Percentiles rank a stretch among this genome's conserved stretches.
Evolutionary conservation across 139 green algal genomes (phyloP).

Genomic region (Coelastrella sp.): DNA sequence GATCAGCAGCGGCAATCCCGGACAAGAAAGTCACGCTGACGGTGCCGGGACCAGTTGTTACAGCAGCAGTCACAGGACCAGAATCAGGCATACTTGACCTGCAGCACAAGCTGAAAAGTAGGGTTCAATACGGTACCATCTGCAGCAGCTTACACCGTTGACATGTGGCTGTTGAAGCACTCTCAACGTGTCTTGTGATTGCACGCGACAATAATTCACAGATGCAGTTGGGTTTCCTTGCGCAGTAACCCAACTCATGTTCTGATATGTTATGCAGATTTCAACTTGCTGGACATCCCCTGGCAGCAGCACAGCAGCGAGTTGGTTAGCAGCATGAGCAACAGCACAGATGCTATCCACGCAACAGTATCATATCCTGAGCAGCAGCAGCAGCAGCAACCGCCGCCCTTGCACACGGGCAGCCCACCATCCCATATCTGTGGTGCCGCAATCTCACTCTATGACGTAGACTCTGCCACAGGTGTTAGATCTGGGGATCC

Average conservation of each 20-base stretch:
- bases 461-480: slow-evolving; percentile 50
- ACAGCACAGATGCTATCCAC: background rate
- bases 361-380: background rate
- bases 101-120: background rate
- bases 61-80: background rate
- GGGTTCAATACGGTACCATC: background rate
- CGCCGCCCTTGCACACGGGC: background rate
- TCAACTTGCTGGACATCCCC: too few species aligned
- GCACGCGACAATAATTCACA: too few species aligned
- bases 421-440: too few species aligned
- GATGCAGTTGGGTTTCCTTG: too few species aligned
- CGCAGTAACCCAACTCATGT: too few species aligned
- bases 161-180: background rate
- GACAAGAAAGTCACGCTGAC: background rate
- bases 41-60: background rate
- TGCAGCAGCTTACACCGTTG: background rate
- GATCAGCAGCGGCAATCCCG: background rate
- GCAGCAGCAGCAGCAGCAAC: slow-evolving; percentile 7
- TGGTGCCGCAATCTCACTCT: slow-evolving; percentile 58
- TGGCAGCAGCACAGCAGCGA: background rate
- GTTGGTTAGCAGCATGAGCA: background rate
- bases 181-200: too few species aligned
- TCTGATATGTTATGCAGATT: too few species aligned
- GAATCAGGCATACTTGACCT: background rate
- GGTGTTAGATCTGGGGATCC: slow-evolving; percentile 57